phyloP scores from a whole-genome alignment of 192 early-diverging fungal genomes.

The Phlyctochytrium bullatum region DNA sequence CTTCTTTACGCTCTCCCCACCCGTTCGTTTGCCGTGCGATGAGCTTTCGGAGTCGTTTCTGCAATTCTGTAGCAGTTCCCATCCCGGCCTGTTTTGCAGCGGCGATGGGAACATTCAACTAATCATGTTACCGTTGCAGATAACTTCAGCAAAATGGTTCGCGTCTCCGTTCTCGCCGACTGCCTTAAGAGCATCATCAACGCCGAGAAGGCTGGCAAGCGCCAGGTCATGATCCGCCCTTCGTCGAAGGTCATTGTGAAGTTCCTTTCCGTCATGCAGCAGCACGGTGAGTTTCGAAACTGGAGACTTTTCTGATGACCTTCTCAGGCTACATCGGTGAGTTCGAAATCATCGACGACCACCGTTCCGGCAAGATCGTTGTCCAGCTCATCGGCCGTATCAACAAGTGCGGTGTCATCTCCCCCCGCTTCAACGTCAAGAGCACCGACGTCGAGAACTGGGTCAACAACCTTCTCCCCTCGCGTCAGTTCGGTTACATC shows the following conservation, averaged over 20 bases:
- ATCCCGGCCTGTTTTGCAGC: too few relatives aligned
- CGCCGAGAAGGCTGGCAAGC: constrained; percentile 97
- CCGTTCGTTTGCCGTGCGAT: not conserved
- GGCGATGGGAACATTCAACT: too few relatives aligned
- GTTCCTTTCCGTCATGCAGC: constrained; percentile 99
- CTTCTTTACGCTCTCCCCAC: not conserved
- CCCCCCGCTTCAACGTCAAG: constrained; percentile 98
- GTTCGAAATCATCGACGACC: constrained; percentile 98
- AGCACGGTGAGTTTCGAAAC: constrained; percentile 72
- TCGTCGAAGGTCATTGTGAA: constrained; percentile 98
- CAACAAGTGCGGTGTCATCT: constrained; percentile 99
- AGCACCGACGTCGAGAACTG: constrained; percentile 92
- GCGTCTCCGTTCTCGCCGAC: constrained; percentile 90
- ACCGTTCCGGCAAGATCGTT: constrained; percentile 96
- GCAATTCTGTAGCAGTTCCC: too few relatives aligned
- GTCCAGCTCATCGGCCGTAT: constrained; percentile 97
- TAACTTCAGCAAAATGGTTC: constrained; percentile 96
- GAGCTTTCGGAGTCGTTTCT: too few relatives aligned
- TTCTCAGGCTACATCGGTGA: constrained; percentile 93
- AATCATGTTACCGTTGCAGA: too few relatives aligned
- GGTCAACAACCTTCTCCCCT: constrained; percentile 94
- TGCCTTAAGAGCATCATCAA: constrained; percentile 99
- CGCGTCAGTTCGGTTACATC: constrained; percentile 98
- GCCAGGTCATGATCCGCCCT: constrained; percentile 95
- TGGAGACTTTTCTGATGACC: not conserved